These are phyloP conservation scores for Apiospora aurea DNA, from an alignment of 2,329 filamentous ascomycete species.

Conservation along the genomic window DNA sequence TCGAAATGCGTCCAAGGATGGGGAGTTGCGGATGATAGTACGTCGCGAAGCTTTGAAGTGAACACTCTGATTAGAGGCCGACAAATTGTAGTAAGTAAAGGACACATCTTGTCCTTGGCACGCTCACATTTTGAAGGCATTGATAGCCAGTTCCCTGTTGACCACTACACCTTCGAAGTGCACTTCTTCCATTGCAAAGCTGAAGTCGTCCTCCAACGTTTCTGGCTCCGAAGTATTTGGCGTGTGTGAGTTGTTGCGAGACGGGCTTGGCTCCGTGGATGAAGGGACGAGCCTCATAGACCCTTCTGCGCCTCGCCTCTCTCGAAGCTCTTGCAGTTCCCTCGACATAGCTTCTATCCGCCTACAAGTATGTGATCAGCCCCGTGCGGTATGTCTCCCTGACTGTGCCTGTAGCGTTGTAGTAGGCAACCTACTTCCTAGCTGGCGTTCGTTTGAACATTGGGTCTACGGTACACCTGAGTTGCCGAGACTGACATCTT, in stretches of 20 bases:
- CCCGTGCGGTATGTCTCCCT: too few species aligned
- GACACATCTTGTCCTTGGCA: neutral
- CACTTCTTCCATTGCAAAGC: conserved; percentile 34
- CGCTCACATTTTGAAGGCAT: conserved; percentile 37
- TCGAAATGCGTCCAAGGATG: conserved; percentile 38
- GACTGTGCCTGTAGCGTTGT: neutral
- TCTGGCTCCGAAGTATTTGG: conserved; percentile 28
- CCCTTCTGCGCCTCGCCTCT: conserved; percentile 32
- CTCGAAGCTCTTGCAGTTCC: conserved; percentile 42
- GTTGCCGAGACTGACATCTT: conserved; percentile 39
- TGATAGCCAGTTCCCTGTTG: conserved; percentile 31
- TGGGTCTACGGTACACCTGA: conserved; percentile 41
- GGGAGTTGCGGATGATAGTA: conserved; percentile 38
- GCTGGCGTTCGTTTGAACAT: conserved; percentile 42
- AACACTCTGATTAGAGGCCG: neutral
- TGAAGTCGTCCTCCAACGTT: conserved; percentile 35
- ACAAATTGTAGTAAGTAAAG: neutral
- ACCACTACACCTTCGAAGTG: conserved; percentile 33
- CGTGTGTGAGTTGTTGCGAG: conserved; percentile 31
- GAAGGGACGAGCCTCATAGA: conserved; percentile 29
- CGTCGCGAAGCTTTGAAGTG: conserved; percentile 34
- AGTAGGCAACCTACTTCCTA: conserved; percentile 37
- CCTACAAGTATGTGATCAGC: conserved; percentile 29
- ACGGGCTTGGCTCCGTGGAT: conserved; percentile 35
- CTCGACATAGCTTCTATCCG: conserved; percentile 43